phyloP scores from a whole-genome alignment of 257 asterid species.

The Nyctanthes arbortristis region DNA sequence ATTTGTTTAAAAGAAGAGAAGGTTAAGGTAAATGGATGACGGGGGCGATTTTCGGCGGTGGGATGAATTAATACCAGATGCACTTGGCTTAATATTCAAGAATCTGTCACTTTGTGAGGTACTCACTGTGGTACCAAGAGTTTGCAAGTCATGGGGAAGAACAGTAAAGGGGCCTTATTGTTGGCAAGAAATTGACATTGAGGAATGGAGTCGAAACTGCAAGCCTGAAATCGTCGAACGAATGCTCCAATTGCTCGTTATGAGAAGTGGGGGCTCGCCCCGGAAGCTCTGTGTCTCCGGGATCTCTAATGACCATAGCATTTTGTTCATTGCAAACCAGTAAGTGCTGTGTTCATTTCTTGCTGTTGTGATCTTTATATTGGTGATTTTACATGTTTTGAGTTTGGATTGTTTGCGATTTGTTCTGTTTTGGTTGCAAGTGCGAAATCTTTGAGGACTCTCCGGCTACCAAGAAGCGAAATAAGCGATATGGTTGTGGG shows the following conservation, averaged over 20 bases:
- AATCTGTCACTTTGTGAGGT: conserved; percentile 65
- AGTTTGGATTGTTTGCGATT: not conserved
- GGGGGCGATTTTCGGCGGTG: conserved; percentile 44
- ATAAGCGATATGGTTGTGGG: conserved; percentile 47
- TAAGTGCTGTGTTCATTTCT: conserved; percentile 36
- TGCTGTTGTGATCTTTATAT: too few relatives aligned
- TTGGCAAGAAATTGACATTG: conserved; percentile 92
- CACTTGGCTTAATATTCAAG: conserved; percentile 80
- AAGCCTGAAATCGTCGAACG: conserved; percentile 50
- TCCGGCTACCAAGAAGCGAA: conserved; percentile 62
- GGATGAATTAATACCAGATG: conserved; percentile 87
- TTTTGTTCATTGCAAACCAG: conserved; percentile 67
- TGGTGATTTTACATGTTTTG: not conserved
- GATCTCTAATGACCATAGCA: conserved; percentile 49
- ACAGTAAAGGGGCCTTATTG: conserved; percentile 78
- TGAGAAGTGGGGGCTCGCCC: conserved; percentile 71
- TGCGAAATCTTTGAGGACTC: conserved; percentile 59
- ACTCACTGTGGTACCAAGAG: conserved; percentile 73
- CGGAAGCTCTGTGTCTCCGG: conserved; percentile 65
- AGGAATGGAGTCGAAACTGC: conserved; percentile 70
- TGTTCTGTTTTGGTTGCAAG: conserved; percentile 48
- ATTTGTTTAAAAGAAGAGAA: not conserved
- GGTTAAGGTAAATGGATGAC: conserved; percentile 50
- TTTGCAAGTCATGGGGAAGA: conserved; percentile 83
- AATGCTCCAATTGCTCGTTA: conserved; percentile 62